Conservation (phyloP, 768 basidiomycete genomes). For the Gymnopilus junonius region DNA sequence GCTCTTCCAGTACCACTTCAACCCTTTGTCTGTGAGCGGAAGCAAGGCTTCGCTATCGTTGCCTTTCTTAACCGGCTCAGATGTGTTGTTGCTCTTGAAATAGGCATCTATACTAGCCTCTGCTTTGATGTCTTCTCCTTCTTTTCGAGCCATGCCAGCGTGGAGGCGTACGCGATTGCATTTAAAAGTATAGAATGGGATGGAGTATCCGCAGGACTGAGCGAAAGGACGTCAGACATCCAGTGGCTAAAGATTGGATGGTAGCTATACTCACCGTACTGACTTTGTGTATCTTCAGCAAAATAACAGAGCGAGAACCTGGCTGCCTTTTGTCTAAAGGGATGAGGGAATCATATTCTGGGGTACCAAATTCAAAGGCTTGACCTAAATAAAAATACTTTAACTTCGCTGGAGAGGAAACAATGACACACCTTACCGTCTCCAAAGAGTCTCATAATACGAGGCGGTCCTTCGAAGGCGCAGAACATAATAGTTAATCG, state of each 20-base stretch:
- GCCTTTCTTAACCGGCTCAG: background rate
- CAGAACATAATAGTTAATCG: constrained; percentile 65
- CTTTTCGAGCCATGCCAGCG: constrained; percentile 37
- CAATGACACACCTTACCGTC: constrained; percentile 39
- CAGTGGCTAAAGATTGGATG: background rate
- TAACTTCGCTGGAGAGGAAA: background rate
- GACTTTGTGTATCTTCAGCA: constrained; percentile 61
- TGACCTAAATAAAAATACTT: constrained; percentile 38
- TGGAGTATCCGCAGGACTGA: constrained; percentile 64
- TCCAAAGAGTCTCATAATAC: constrained; percentile 63
- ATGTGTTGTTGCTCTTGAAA: background rate
- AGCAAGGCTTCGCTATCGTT: background rate
- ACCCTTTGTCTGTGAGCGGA: constrained; percentile 37
- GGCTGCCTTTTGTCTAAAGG: constrained; percentile 47
- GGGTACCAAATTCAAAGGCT: constrained; percentile 60
- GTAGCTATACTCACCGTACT: constrained; percentile 32
- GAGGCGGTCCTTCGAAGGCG: constrained; percentile 63
- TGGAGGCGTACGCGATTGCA: constrained; percentile 52
- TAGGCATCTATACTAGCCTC: constrained; percentile 15
- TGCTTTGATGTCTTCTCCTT: constrained; percentile 38
- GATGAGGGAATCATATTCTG: constrained; percentile 55
- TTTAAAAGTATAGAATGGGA: constrained; percentile 58
- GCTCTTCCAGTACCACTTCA: constrained; percentile 53
- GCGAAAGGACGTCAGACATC: background rate
- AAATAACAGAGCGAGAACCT: constrained; percentile 59